A percentile compares a stretch with the other conserved stretches of the same genome.
These are phyloP conservation scores for Penicillium cataractarum DNA, from an alignment of 495 filamentous ascomycete species.

Conservation along the genomic window DNA sequence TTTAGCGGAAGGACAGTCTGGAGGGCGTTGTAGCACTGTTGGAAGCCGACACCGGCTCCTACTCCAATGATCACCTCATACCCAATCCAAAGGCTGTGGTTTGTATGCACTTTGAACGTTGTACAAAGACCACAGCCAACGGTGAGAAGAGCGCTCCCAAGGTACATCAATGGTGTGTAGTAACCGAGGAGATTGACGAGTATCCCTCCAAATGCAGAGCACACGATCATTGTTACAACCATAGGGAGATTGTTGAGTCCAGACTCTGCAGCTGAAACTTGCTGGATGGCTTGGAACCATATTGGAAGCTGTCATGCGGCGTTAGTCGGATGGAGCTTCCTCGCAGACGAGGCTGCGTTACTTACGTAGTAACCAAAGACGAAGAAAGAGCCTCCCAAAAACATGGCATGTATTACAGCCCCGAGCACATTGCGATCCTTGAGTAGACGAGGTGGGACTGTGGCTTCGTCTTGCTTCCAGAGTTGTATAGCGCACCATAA, in stretches of 20 bases:
- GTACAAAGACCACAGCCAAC: slow-evolving; percentile 72
- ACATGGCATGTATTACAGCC: slow-evolving; percentile 56
- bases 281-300: slow-evolving; percentile 88
- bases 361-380: slow-evolving; percentile 60
- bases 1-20: slow-evolving; percentile 64
- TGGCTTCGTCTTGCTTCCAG: slow-evolving; percentile 72
- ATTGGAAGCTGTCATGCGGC: slow-evolving; percentile 70
- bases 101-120: slow-evolving; percentile 61
- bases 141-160: slow-evolving; percentile 58
- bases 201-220: slow-evolving; percentile 62
- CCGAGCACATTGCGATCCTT: slow-evolving; percentile 67
- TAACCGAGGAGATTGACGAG: slow-evolving; percentile 68
- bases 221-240: slow-evolving; percentile 64
- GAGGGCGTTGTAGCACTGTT: slow-evolving; percentile 68
- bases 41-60: slow-evolving; percentile 70
- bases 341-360: neutral
- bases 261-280: slow-evolving; percentile 65
- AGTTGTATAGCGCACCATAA: slow-evolving; percentile 68
- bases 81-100: slow-evolving; percentile 66
- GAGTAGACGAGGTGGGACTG: slow-evolving; percentile 73
- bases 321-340: slow-evolving; percentile 7
- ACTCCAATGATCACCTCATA: slow-evolving; percentile 72
- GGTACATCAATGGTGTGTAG: slow-evolving; percentile 74
- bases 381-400: slow-evolving; percentile 66
- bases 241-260: slow-evolving; percentile 79